These are phyloP conservation scores for Ocimum tenuiflorum DNA, from an alignment of 257 asterid species.

Conservation along the genomic window DNA sequence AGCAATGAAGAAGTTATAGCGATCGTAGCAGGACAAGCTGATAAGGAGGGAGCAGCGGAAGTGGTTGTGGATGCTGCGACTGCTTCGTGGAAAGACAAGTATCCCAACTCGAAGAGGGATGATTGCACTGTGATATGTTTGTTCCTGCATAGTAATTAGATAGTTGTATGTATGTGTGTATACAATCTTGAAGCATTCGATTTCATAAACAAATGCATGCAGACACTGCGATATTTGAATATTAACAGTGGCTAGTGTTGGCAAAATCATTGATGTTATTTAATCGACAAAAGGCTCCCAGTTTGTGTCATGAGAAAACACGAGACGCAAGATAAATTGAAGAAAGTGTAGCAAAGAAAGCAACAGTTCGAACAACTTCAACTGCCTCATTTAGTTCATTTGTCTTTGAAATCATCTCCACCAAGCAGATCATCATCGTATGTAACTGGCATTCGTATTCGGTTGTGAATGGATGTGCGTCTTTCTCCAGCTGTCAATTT, in stretches of 20 bases:
- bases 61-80: constrained; percentile 62
- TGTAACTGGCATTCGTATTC: constrained; percentile 63
- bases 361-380: not conserved
- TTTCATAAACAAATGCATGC: too few species aligned
- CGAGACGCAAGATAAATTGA: not conserved
- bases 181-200: too few species aligned
- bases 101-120: constrained; percentile 59
- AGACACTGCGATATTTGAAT: too few species aligned
- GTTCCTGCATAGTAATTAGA: constrained; percentile 28
- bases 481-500: constrained; percentile 12
- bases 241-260: too few species aligned
- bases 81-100: constrained; percentile 55
- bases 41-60: constrained; percentile 54
- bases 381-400: not conserved
- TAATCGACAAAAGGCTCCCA: not conserved
- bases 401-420: constrained; percentile 33
- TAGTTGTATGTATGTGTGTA: too few species aligned
- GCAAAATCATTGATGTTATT: too few species aligned
- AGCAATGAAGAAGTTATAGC: constrained; percentile 49
- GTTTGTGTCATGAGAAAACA: not conserved
- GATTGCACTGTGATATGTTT: constrained; percentile 65
- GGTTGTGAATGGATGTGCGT: constrained; percentile 50
- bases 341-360: not conserved
- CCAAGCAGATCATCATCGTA: constrained; percentile 71
- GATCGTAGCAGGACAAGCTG: constrained; percentile 36